A percentile compares a stretch with the other conserved stretches of the same genome.
These are phyloP conservation scores for Vaccinium darrowii DNA, from an alignment of 148 eudicot species.

Conservation along the genomic window DNA sequence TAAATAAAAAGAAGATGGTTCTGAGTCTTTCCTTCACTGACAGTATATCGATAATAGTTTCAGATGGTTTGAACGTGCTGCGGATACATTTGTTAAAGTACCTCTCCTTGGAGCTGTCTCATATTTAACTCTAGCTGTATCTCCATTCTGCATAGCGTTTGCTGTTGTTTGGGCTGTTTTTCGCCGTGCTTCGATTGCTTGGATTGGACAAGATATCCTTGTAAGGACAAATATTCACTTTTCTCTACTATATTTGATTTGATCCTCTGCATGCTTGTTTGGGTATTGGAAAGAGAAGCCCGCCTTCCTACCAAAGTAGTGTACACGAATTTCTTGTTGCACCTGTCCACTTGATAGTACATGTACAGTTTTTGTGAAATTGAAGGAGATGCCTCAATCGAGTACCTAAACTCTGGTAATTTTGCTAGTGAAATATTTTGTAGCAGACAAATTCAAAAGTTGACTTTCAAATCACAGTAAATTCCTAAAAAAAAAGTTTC, in stretches of 20 bases:
- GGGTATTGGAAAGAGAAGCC: neutral
- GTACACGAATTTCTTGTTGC: neutral
- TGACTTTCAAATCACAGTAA: neutral
- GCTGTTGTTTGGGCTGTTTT: conserved; percentile 87
- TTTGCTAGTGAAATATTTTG: neutral
- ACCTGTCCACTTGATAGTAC: neutral
- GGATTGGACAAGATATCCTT: conserved; percentile 99
- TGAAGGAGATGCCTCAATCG: neutral
- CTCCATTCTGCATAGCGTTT: conserved; percentile 87
- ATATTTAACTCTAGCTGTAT: conserved; percentile 71
- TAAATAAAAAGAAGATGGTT: neutral
- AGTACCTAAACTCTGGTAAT: neutral
- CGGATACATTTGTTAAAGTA: conserved; percentile 64
- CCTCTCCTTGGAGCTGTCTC: conserved; percentile 88
- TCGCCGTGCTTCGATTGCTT: conserved; percentile 68
- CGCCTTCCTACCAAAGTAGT: neutral
- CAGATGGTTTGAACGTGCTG: conserved; percentile 87
- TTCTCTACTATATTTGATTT: neutral
- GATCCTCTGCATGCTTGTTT: neutral
- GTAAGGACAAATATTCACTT: conserved; percentile 44
- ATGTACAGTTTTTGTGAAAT: neutral
- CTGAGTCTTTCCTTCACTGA: conserved; percentile 21
- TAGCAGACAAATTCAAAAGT: neutral
- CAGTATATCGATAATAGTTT: conserved; percentile 43
- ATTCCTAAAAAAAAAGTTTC: neutral